Evolutionary conservation across 1,284 basidiomycete genomes (phyloP).

Genomic region (Phylloporus sp.): DNA sequence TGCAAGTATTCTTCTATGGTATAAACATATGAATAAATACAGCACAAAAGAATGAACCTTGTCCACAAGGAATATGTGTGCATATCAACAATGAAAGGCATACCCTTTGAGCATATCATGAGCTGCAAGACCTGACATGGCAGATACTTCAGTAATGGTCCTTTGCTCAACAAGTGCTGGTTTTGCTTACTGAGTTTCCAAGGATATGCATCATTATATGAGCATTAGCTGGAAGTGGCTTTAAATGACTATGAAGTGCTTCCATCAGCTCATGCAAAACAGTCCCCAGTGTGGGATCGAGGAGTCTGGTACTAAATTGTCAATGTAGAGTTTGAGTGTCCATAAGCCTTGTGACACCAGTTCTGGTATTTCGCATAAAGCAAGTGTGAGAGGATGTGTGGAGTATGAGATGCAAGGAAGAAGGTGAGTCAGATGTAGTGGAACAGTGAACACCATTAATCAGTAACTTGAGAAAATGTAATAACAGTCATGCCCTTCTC

Average conservation of each 20-base stretch:
- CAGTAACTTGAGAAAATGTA: slow-evolving; percentile 88
- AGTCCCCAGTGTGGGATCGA: slow-evolving; percentile 95
- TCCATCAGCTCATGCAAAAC: slow-evolving; percentile 95
- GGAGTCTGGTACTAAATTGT: slow-evolving; percentile 97
- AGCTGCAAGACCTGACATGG: slow-evolving; percentile 75
- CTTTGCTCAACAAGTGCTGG: slow-evolving; percentile 84
- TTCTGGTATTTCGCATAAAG: slow-evolving; percentile 87
- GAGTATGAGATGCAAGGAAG: slow-evolving; percentile 95
- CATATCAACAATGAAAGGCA: slow-evolving; percentile 61
- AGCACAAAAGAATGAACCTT: slow-evolving; percentile 54
- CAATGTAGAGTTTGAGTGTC: slow-evolving; percentile 98
- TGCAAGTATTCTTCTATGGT: slow-evolving; percentile 70
- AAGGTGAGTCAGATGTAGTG: slow-evolving; percentile 93
- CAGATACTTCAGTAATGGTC: slow-evolving; percentile 77
- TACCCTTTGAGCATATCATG: slow-evolving; percentile 63
- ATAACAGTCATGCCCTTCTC: slow-evolving; percentile 96
- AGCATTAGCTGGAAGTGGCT: slow-evolving; percentile 89
- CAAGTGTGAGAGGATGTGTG: slow-evolving; percentile 96
- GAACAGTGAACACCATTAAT: slow-evolving; percentile 86
- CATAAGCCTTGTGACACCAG: slow-evolving; percentile 95
- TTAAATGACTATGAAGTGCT: slow-evolving; percentile 89
- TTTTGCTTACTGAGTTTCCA: slow-evolving; percentile 96
- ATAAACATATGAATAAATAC: slow-evolving; percentile 7
- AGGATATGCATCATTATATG: slow-evolving; percentile 97
- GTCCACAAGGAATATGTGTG: slow-evolving; percentile 80